Evolutionary conservation across 768 basidiomycete species (phyloP).

Genomic region (Auricularia sp.): DNA sequence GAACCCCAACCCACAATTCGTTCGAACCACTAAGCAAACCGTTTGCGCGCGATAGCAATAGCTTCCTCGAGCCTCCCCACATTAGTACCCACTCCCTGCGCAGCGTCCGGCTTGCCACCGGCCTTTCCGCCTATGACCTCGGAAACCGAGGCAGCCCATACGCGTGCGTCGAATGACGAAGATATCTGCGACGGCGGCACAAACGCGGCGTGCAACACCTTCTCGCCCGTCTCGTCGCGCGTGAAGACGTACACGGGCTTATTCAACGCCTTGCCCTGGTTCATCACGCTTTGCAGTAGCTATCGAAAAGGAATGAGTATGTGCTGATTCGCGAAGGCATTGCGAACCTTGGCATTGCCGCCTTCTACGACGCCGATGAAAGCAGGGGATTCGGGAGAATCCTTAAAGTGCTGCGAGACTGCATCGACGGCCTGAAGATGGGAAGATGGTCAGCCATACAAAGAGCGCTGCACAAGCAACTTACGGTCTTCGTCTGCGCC

Average conservation of each 20-base stretch:
- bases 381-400: constrained; percentile 56
- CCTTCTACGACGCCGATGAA: constrained; percentile 67
- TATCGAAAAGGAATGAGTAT: constrained; percentile 17
- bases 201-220: constrained; percentile 82
- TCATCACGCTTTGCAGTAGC: constrained; percentile 67
- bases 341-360: constrained; percentile 75
- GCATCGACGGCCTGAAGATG: constrained; percentile 53
- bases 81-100: constrained; percentile 78
- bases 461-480: constrained; percentile 11
- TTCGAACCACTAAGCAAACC: constrained; percentile 15
- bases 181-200: constrained; percentile 45
- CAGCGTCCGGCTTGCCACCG: constrained; percentile 89
- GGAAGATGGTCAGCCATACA: neutral
- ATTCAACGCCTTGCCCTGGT: constrained; percentile 67
- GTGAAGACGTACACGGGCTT: constrained; percentile 89
- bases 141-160: constrained; percentile 75
- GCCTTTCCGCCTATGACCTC: constrained; percentile 89
- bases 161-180: constrained; percentile 66
- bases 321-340: neutral
- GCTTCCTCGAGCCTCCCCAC: constrained; percentile 57
- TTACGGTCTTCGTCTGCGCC: constrained; percentile 65
- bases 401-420: constrained; percentile 64
- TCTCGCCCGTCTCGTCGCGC: constrained; percentile 53
- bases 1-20: neutral
- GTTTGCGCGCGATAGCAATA: constrained; percentile 42